Base-by-base conservation (phyloP, 148 eudicot genomes). In the Rhododendron griersonianum region DNA sequence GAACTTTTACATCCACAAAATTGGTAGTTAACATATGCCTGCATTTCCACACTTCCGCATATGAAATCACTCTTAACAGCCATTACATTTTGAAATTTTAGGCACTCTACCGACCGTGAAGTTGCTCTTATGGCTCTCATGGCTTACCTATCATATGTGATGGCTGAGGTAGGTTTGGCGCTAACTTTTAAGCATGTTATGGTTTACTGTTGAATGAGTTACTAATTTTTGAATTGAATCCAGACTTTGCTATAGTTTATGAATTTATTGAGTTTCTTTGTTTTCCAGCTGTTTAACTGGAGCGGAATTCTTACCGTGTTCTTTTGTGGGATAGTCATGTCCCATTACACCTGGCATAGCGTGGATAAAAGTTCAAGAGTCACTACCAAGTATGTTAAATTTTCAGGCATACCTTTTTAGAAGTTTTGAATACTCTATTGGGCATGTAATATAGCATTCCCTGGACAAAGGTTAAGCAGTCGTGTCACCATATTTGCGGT, bases 231-330 rank as follows among this genome's bases (percentile, higher is more conserved):
- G 10, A 55, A 65, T 53, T 81, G n/a, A 45, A 57, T 63, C 63
- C 45, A 37, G 7, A 78, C 55, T 28, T 39, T 82, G 53, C 7
- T 71, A 35, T 5, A 35, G 53, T 65, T 37, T 33, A 25, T 18
- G 30, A 44, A 71, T 33, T 11, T 48, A 16, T 74, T 77, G 45
- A 53, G 7, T 89, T 69, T 69, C 73, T 45, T 78, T 57, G 65
- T 55, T 82, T 48, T 91, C 75, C 92, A 93, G 95, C 87, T 93
- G 67, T 53, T 87, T 87, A 51, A 89, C 85, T 88, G 90, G 81
- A 93, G 94, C 85, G 94, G 93, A 84, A 93, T 93, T 88, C 90
- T 93, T 79, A 90, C 95, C 16, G 93, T 91, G 48, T 92, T 92
- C 85, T 89, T 92, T 85, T 92, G 94, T 84, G 94, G 93, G 86